Conservation (phyloP, 2,329 filamentous ascomycete genomes). For the Xylariaceae sp. region DNA sequence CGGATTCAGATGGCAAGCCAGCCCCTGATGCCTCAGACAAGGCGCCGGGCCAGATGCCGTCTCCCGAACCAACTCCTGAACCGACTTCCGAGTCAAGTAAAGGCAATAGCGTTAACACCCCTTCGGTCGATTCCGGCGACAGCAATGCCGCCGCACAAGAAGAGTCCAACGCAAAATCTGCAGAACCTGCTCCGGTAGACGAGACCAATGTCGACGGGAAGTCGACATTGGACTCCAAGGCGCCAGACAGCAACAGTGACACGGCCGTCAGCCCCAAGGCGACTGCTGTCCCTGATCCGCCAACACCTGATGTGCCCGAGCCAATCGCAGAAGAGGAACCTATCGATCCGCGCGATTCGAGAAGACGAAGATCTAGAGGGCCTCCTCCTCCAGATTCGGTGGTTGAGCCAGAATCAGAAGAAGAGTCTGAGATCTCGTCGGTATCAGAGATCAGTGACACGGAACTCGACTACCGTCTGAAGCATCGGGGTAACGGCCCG, state of each 20-base stretch:
- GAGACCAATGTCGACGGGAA: constrained; percentile 4
- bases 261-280: too few relatives aligned
- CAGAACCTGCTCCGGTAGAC: neutral
- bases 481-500: constrained; percentile 20
- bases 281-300: neutral
- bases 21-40: constrained; percentile 18
- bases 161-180: neutral
- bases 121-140: constrained; percentile 12
- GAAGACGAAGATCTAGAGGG: too few relatives aligned
- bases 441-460: constrained; percentile 41
- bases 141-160: neutral
- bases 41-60: constrained; percentile 37
- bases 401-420: constrained; percentile 17
- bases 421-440: constrained; percentile 28
- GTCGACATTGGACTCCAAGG: constrained; percentile 1
- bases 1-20: constrained; percentile 1
- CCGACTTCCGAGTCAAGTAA: constrained; percentile 11
- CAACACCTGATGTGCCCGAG: neutral
- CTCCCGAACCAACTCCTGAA: constrained; percentile 11
- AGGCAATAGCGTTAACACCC: constrained; percentile 14
- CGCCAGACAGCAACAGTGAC: too few relatives aligned
- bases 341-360: too few relatives aligned
- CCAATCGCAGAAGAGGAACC: neutral
- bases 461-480: constrained; percentile 36
- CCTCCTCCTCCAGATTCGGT: too few relatives aligned